Conservation (phyloP, 2,329 filamentous ascomycete species). For the Arachnopeziza araneosa region DNA sequence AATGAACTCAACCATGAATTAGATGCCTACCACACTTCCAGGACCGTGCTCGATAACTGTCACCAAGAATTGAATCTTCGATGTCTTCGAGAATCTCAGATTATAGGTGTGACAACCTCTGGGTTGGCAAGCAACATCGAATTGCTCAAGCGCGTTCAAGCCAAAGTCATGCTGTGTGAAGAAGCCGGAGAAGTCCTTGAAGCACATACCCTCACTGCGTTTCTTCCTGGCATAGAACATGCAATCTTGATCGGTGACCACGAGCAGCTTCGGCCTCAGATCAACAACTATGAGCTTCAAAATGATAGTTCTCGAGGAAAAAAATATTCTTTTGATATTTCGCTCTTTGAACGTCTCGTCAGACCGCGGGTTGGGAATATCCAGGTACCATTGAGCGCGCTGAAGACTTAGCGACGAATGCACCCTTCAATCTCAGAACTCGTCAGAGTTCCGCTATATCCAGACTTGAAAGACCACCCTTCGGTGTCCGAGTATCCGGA, state of each 20-base stretch:
- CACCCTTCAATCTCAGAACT: constrained; percentile 25
- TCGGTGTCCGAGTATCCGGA: constrained; percentile 16
- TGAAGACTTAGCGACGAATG: constrained; percentile 28
- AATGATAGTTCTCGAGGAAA: constrained; percentile 26
- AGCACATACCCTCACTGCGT: constrained; percentile 35
- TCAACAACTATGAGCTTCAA: constrained; percentile 22
- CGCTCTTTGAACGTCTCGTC: constrained; percentile 26
- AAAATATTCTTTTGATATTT: constrained; percentile 24
- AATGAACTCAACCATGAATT: constrained; percentile 16
- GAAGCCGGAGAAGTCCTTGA: constrained; percentile 41
- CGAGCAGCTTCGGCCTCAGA: constrained; percentile 35
- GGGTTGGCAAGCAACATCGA: constrained; percentile 43
- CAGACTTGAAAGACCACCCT: constrained; percentile 22
- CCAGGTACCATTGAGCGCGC: constrained; percentile 20
- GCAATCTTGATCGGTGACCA: constrained; percentile 40
- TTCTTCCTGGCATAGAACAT: constrained; percentile 36
- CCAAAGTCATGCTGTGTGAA: constrained; percentile 33
- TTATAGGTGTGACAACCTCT: constrained; percentile 49
- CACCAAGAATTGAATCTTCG: constrained; percentile 11
- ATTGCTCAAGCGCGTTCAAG: constrained; percentile 12
- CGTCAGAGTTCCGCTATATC: constrained; percentile 22
- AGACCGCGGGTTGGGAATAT: constrained; percentile 2
- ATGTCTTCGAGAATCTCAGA: constrained; percentile 26
- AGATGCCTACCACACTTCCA: constrained; percentile 12
- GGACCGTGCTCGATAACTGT: not conserved